Base-by-base conservation (phyloP, 441 rosid genomes). In the Biscutella laevigata region DNA sequence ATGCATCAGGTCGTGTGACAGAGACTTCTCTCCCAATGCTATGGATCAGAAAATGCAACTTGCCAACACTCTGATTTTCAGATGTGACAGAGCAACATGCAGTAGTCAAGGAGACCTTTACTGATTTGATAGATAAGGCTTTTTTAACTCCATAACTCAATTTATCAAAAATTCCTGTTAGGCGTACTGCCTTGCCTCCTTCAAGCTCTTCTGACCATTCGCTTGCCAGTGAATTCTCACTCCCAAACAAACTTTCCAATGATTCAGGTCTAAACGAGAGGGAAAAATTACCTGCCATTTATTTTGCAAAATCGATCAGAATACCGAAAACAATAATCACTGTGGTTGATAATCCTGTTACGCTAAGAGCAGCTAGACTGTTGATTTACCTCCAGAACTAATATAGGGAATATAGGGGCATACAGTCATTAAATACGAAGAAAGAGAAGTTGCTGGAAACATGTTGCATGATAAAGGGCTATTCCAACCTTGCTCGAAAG, bases 141-240 rank as follows among this genome's bases (percentile, higher is more conserved):
- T 62, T 82, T 57, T 77, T 86, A 25, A 86, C 88, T 84, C 74
- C 81, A 70, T 86, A 84, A 70, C 81, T 74, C 66, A 92, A 71
- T 69, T 73, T 86, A 69, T 92, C 86, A 69, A 88, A 81, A 58
- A 88, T 71, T 68, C 99, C 99, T 64, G 90, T 77, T 26, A 92
- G 80, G 61, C 69, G 79, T 69, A 84, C 86, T 20, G 95, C 97
- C 75, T 88, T 92, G 63, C 86, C 96, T 46, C 95, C 97, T 78
- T 74, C 76, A 52, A 92, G 80, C 62, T 88, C 89, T 48, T 82
- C 88, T 43, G 99, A 88, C 97, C 95, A 92, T 64, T 74, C 92
- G 43, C 76, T 82, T 49, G 80, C 78, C 59, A 80, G 72, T 30
- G 75, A 49, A 54, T 69, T 69, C 62, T 48, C 64, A 54, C 69